phyloP scores from a whole-genome alignment of 2,329 filamentous ascomycete genomes.

The Colletotrichum tofieldiae region DNA sequence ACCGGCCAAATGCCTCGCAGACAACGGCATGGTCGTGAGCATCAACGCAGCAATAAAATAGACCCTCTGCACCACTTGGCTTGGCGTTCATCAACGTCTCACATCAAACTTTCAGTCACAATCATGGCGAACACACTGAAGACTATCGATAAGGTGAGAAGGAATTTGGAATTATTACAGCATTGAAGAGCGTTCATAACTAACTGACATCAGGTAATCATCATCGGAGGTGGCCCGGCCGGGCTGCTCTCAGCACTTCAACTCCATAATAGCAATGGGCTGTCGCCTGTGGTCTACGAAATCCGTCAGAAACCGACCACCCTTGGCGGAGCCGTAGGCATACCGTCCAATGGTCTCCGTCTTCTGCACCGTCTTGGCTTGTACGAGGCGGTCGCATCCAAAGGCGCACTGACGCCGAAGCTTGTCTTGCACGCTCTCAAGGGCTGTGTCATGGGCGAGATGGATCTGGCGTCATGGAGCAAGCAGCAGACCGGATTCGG shows the following conservation, averaged over 20 bases:
- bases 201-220: slow-evolving; percentile 1
- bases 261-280: slow-evolving; percentile 12
- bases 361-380: slow-evolving; percentile 26
- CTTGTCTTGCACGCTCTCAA: slow-evolving; percentile 20
- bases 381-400: slow-evolving; percentile 11
- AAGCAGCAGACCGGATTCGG: slow-evolving; percentile 32
- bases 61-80: not conserved
- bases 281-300: slow-evolving; percentile 28
- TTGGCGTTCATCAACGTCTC: not conserved
- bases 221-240: slow-evolving; percentile 50
- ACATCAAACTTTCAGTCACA: not conserved
- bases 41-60: not conserved
- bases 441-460: slow-evolving; percentile 24
- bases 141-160: not conserved
- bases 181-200: no score
- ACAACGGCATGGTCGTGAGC: not conserved
- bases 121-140: not conserved
- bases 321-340: slow-evolving; percentile 30
- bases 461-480: slow-evolving; percentile 29
- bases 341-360: slow-evolving; percentile 31
- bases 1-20: not conserved
- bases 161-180: not conserved
- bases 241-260: slow-evolving; percentile 27
- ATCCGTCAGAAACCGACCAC: slow-evolving; percentile 23
- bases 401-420: slow-evolving; percentile 25